Percentiles rank a stretch among this genome's conserved stretches.
Conservation (phyloP, 768 basidiomycete genomes). For the Serendipita sp. region DNA sequence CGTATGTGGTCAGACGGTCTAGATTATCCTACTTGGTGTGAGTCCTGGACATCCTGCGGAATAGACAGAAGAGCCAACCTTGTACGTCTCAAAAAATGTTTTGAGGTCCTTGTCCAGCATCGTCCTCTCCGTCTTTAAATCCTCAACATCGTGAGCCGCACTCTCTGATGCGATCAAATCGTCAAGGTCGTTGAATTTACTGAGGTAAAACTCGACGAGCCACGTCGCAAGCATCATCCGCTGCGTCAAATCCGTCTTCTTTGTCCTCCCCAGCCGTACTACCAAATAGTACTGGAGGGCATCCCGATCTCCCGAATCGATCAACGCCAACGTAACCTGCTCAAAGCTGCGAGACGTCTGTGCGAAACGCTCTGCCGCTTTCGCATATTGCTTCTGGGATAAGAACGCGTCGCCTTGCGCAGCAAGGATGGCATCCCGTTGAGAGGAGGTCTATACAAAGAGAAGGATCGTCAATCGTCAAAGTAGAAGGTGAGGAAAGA, state of each 20-base stretch:
- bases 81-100: conserved; percentile 88
- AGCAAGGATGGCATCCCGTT: conserved; percentile 69
- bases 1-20: conserved; percentile 72
- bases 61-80: conserved; percentile 30
- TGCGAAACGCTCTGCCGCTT: conserved; percentile 83
- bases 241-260: conserved; percentile 80
- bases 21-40: conserved; percentile 48
- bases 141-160: conserved; percentile 66
- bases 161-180: conserved; percentile 83
- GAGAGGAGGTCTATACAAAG: conserved; percentile 51
- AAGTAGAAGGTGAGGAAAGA: neutral
- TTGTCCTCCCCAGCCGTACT: conserved; percentile 53
- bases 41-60: neutral
- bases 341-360: conserved; percentile 80
- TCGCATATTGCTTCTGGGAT: conserved; percentile 64
- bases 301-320: conserved; percentile 82
- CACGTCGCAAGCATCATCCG: conserved; percentile 97
- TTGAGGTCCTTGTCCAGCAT: conserved; percentile 86
- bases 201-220: conserved; percentile 93
- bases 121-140: conserved; percentile 57
- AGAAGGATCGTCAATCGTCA: neutral
- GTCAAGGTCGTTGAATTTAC: conserved; percentile 91
- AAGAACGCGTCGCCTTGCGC: conserved; percentile 74
- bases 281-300: conserved; percentile 80
- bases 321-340: conserved; percentile 76